Base-by-base conservation (phyloP, 176 grass and related monocot genomes). In the Rhynchospora breviuscula region DNA sequence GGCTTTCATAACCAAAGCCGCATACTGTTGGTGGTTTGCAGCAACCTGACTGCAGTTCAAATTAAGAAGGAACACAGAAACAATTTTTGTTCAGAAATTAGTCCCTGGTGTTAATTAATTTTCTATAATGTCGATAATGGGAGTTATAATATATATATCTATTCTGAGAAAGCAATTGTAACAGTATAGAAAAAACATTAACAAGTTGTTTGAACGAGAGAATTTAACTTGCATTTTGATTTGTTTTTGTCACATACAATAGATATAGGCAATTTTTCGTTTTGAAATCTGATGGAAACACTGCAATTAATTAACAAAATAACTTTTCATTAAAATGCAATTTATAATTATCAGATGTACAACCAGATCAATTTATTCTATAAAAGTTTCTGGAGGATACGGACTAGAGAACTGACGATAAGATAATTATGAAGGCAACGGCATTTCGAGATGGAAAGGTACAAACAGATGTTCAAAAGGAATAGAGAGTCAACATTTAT, bases 11-110 rank as follows among this genome's bases (percentile, higher is more conserved):
- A 40, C 60, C 49, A 73, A 67, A 98, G 25, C 92, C 95, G 54
- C 95, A 98, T 81, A 18, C 83, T 21, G 92, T 98, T 49, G 95
- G 95, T 21, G 95, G 95, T 81, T 98, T 95, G 84, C 95, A 95
- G 86, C 95, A 98, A 0, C 95, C 92, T 5, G 91, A 93, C 95
- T 95, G 86, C 81, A 88, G 3, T 15, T 14, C 17, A 10, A 78
- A 62, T 59, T 22, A 63, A 8, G 45, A 56, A 78, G 13, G 12
- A 48, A 25, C 67, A 0, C 35, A 45, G 1, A 78, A 23, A 35
- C 64, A 67, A 35, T 35, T 17, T 67, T 17, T 67, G 3, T 10
- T 47, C 19, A 73, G 69, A 49, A 21, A 69, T 44, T 46, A 10
- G 12, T 70, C 19, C 26, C 8, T 71, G 1, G 67, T 46, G 0